phyloP scores from a whole-genome alignment of 768 basidiomycete genomes.

The Polyporus arcularius region DNA sequence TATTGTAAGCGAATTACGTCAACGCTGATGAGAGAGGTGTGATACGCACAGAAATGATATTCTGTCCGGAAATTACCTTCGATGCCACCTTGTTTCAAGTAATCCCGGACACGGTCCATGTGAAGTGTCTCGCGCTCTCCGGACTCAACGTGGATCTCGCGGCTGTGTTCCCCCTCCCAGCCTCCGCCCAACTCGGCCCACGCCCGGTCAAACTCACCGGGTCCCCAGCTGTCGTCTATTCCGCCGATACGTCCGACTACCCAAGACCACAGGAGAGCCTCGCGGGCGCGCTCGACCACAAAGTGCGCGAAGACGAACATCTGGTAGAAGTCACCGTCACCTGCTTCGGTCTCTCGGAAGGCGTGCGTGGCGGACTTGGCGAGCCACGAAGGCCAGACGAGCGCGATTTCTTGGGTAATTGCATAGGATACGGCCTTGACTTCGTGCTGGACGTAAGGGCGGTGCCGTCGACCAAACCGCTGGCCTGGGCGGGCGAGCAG shows the following conservation, averaged over 20 bases:
- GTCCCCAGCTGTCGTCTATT: conserved; percentile 25
- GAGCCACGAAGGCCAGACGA: conserved; percentile 33
- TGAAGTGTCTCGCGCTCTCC: conserved; percentile 23
- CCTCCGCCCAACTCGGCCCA: conserved; percentile 35
- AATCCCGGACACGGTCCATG: conserved; percentile 17
- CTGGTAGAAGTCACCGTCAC: conserved; percentile 35
- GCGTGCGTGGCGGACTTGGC: conserved; percentile 32
- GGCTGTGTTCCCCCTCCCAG: conserved; percentile 11
- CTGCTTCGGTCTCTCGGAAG: conserved; percentile 34
- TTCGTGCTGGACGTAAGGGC: conserved; percentile 44
- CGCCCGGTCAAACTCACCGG: conserved; percentile 19
- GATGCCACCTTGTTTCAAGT: conserved; percentile 20
- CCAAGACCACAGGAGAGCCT: conserved; percentile 41
- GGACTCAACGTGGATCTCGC: conserved; percentile 15
- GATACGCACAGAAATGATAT: conserved; percentile 25
- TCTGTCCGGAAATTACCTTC: conserved; percentile 14
- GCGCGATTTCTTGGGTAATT: conserved; percentile 35
- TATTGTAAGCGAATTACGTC: not conserved
- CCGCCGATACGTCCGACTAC: conserved; percentile 34
- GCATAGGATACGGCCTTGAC: conserved; percentile 37
- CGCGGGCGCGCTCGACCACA: conserved; percentile 38
- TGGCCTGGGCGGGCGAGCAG: conserved; percentile 17
- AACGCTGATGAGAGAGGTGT: not conserved
- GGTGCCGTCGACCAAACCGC: conserved; percentile 39
- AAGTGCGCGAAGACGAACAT: conserved; percentile 36